phyloP scores from a whole-genome alignment of 768 basidiomycete genomes.

The Dacryopinax spathularia region DNA sequence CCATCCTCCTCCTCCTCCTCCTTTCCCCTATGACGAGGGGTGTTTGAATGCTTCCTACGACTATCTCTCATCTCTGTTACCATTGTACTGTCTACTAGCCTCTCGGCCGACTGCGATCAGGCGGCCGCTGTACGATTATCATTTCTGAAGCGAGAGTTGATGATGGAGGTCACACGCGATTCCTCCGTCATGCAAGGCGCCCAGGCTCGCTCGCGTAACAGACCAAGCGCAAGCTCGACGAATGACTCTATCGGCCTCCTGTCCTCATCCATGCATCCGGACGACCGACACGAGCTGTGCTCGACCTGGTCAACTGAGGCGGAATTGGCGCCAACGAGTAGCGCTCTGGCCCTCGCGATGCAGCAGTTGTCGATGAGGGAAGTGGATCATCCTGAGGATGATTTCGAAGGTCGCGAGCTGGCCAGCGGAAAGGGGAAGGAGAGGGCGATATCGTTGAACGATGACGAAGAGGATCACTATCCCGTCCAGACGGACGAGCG shows the following conservation, averaged over 20 bases:
- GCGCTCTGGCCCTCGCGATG: neutral
- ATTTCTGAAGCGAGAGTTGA: neutral
- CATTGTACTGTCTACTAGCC: neutral
- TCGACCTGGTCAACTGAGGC: conserved; percentile 3
- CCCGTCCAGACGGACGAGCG: neutral
- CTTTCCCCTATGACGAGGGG: neutral
- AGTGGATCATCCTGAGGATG: neutral
- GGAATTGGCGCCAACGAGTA: neutral
- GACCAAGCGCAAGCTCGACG: neutral
- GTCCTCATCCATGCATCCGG: neutral
- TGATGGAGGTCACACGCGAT: neutral
- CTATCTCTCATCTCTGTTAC: neutral
- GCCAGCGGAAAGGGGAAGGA: neutral
- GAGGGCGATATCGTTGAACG: neutral
- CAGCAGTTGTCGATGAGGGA: neutral
- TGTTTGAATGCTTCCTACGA: neutral
- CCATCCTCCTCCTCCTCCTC: neutral
- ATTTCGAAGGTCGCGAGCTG: neutral
- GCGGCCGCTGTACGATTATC: neutral
- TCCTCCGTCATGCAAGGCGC: neutral
- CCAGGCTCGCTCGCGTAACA: neutral
- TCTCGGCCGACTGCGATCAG: neutral
- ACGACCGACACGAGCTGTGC: conserved; percentile 4
- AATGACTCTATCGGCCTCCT: neutral
- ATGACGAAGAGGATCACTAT: neutral